Evolutionary conservation across 768 basidiomycete species (phyloP).

Genomic region (Leccinum boreale): DNA sequence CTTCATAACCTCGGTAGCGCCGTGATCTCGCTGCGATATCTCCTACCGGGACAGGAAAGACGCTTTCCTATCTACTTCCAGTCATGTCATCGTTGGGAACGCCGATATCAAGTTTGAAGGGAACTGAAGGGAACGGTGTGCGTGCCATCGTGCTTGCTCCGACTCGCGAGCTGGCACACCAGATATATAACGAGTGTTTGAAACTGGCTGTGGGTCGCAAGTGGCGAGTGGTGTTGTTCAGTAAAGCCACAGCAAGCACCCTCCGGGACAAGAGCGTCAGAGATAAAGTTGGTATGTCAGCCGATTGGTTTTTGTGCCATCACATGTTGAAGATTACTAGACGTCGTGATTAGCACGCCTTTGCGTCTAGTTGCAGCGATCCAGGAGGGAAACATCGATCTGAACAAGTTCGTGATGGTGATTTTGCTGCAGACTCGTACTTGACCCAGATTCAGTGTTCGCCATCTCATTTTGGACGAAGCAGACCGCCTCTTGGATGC

Average conservation of each 20-base stretch:
- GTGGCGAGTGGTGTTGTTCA: conserved; percentile 81
- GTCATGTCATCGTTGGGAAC: conserved; percentile 58
- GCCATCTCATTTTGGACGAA: conserved; percentile 85
- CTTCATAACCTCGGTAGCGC: conserved; percentile 37
- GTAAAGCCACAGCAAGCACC: conserved; percentile 85
- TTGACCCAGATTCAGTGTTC: conserved; percentile 52
- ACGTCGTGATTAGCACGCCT: conserved; percentile 91
- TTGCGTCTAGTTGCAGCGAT: conserved; percentile 82
- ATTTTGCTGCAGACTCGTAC: not conserved
- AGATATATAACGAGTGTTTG: conserved; percentile 88
- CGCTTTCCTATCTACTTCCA: conserved; percentile 87
- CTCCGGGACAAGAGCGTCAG: conserved; percentile 67
- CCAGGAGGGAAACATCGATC: conserved; percentile 59
- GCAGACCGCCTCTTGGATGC: conserved; percentile 86
- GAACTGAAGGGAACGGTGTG: conserved; percentile 52
- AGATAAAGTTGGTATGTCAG: conserved; percentile 68
- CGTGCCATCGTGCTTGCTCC: conserved; percentile 85
- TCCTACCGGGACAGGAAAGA: conserved; percentile 97
- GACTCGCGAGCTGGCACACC: conserved; percentile 93
- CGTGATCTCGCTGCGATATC: conserved; percentile 93
- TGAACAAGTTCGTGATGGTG: conserved; percentile 60
- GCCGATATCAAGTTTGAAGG: conserved; percentile 50
- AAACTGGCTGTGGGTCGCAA: conserved; percentile 79
- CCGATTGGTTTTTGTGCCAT: not conserved
- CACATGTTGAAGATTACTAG: conserved; percentile 36